phyloP scores from a whole-genome alignment of 768 basidiomycete genomes.

The Mrakia hoshinonis region DNA sequence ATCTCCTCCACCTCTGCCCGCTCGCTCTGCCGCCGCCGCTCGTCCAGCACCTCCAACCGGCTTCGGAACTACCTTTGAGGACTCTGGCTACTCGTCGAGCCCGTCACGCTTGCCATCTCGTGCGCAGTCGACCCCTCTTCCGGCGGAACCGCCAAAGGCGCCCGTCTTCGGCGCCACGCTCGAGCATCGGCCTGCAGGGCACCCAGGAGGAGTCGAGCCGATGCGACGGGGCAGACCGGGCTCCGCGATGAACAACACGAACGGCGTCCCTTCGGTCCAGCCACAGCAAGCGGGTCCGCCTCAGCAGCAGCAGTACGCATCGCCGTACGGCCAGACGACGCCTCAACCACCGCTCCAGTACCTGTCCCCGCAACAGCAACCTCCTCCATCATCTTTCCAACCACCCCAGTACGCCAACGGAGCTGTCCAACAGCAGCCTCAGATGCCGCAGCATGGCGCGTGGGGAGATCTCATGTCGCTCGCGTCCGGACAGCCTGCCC shows the following conservation, averaged over 20 bases:
- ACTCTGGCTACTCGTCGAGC: neutral
- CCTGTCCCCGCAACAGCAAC: conserved; percentile 8
- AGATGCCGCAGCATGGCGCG: conserved; percentile 8
- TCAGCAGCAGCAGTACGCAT: neutral
- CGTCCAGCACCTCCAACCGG: neutral
- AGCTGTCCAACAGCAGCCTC: conserved; percentile 10
- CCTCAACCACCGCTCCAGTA: conserved; percentile 13
- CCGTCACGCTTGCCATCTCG: conserved; percentile 7
- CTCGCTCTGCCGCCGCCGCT: neutral
- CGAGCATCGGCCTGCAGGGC: conserved; percentile 18
- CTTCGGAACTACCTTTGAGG: neutral
- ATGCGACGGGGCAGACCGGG: conserved; percentile 16
- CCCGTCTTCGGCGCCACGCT: conserved; percentile 20
- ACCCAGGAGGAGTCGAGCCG: conserved; percentile 24
- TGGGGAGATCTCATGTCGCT: conserved; percentile 8
- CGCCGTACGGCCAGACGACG: neutral
- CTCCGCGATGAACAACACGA: conserved; percentile 1
- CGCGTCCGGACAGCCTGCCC: neutral
- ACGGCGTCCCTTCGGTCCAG: neutral
- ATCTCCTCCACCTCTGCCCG: conserved; percentile 11
- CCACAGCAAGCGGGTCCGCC: neutral
- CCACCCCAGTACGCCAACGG: neutral
- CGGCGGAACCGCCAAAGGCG: neutral
- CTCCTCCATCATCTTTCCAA: neutral
- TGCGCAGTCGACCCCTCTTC: conserved; percentile 3